phyloP scores from a whole-genome alignment of 805 yeast species.

The Candida easanensis region DNA sequence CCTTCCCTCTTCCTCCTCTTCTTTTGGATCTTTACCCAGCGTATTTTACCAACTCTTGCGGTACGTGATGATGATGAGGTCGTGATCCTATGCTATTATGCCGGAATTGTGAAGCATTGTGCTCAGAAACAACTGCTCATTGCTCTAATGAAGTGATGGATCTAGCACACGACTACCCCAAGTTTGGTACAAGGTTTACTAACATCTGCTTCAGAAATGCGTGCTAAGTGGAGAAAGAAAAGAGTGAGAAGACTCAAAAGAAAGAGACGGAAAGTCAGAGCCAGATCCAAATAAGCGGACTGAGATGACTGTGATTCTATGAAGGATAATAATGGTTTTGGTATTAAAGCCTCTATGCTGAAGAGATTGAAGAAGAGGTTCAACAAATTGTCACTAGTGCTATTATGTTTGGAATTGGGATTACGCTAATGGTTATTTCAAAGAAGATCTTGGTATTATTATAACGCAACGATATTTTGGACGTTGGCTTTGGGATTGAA shows the following conservation, averaged over 20 bases:
- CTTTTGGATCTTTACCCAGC: conserved; percentile 17
- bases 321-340: conserved; percentile 2
- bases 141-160: too few relatives aligned
- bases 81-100: background rate
- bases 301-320: conserved; percentile 16
- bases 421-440: conserved; percentile 6
- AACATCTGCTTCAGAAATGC: conserved; percentile 49
- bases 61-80: conserved; percentile 15
- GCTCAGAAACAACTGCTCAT: too few relatives aligned
- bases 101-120: background rate
- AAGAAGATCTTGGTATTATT: conserved; percentile 5
- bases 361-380: background rate
- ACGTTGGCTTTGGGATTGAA: conserved; percentile 1
- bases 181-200: conserved; percentile 4
- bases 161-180: too few relatives aligned
- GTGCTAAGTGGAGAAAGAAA: conserved; percentile 99
- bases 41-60: conserved; percentile 22
- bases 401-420: background rate
- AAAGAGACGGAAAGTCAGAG: conserved; percentile 99
- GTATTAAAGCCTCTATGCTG: conserved; percentile 4
- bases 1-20: conserved; percentile 13
- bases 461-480: background rate
- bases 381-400: background rate
- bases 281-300: conserved; percentile 94
- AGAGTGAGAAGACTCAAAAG: conserved; percentile 99